A percentile compares a stretch with the other conserved stretches of the same genome.
phyloP scores from a whole-genome alignment of 148 eudicot species.

The Oxyria digyna region DNA sequence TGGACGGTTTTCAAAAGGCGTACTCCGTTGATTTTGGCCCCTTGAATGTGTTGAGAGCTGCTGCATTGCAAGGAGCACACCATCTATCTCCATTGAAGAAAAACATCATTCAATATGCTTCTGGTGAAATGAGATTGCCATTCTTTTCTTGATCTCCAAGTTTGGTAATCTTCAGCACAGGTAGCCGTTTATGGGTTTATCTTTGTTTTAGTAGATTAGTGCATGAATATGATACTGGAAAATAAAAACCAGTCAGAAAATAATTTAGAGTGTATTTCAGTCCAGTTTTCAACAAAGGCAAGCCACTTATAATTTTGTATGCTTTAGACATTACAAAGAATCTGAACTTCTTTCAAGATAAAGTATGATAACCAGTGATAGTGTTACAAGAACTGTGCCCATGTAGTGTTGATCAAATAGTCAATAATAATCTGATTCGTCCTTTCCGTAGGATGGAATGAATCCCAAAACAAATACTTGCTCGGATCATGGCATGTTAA shows the following conservation, averaged over 20 bases:
- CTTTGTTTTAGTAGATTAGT: neutral
- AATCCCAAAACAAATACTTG: constrained; percentile 15
- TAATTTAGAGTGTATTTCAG: too few species aligned
- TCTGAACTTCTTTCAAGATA: neutral
- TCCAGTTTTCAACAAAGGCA: neutral
- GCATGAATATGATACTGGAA: too few species aligned
- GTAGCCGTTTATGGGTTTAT: neutral
- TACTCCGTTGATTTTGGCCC: constrained; percentile 82
- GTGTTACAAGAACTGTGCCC: constrained; percentile 3
- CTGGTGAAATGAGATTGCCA: constrained; percentile 69
- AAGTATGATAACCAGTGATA: neutral
- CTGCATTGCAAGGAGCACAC: constrained; percentile 77
- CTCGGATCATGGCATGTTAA: constrained; percentile 6
- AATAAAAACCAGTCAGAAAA: too few species aligned
- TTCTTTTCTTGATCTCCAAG: constrained; percentile 23
- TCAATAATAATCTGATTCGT: neutral
- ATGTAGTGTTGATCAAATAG: neutral
- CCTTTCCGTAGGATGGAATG: constrained; percentile 15
- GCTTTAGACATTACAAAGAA: neutral
- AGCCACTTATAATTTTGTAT: too few species aligned
- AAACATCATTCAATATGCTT: constrained; percentile 70
- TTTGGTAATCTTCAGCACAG: neutral
- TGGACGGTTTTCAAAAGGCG: constrained; percentile 91
- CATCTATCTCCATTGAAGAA: constrained; percentile 67
- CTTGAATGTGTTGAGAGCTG: constrained; percentile 64